Evolutionary conservation across 352 stramenopile species (phyloP).

Genomic region (Chrysophaeum taylorii): DNA sequence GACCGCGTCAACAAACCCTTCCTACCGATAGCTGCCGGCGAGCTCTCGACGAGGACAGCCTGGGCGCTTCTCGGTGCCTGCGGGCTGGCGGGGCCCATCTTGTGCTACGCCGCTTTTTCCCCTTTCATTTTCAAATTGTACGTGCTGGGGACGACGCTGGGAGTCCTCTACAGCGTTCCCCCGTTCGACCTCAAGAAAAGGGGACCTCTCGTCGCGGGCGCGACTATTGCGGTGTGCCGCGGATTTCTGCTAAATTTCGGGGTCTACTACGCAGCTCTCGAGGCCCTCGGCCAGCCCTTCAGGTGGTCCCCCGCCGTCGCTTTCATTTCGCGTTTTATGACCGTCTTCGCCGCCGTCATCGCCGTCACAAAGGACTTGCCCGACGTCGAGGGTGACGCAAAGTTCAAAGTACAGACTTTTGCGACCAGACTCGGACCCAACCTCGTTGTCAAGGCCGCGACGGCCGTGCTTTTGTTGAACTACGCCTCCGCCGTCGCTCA

Average conservation of each 20-base stretch:
- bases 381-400: conserved; percentile 61
- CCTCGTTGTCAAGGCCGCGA: conserved; percentile 50
- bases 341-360: conserved; percentile 62
- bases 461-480: conserved; percentile 44
- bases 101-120: conserved; percentile 52
- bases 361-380: conserved; percentile 70
- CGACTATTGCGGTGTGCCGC: conserved; percentile 62
- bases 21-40: conserved; percentile 58
- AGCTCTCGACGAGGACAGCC: conserved; percentile 50
- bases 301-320: conserved; percentile 60
- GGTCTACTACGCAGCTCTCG: conserved; percentile 66
- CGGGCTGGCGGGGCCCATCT: conserved; percentile 40
- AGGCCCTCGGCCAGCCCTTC: conserved; percentile 49
- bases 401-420: conserved; percentile 61
- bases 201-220: conserved; percentile 52
- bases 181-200: conserved; percentile 55
- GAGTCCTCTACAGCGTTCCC: conserved; percentile 60
- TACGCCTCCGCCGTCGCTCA: conserved; percentile 53
- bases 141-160: conserved; percentile 53
- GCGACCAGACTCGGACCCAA: conserved; percentile 52
- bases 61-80: conserved; percentile 47
- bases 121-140: conserved; percentile 60
- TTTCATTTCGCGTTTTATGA: conserved; percentile 71
- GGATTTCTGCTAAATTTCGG: conserved; percentile 73
- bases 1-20: conserved; percentile 70